Percentiles rank a stretch among this genome's conserved stretches.
These are phyloP conservation scores for Paraphaeosphaeria minitans DNA, from an alignment of 2,329 filamentous ascomycete genomes.

Conservation along the genomic window DNA sequence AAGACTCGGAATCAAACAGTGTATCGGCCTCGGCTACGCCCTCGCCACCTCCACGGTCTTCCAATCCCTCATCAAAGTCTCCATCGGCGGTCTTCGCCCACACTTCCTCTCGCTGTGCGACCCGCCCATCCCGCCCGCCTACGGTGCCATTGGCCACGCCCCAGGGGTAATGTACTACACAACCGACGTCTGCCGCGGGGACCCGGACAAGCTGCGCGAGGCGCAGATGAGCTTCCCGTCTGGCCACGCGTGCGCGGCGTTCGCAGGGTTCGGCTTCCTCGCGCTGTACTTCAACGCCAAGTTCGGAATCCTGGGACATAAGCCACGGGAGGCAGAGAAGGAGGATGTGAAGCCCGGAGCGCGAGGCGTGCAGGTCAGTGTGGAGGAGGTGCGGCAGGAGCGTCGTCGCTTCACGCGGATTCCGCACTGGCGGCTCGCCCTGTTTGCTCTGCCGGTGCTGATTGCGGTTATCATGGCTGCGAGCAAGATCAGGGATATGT, in stretches of 20 bases:
- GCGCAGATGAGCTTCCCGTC: slow-evolving; percentile 40
- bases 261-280: slow-evolving; percentile 39
- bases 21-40: slow-evolving; percentile 38
- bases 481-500: slow-evolving; percentile 68
- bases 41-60: slow-evolving; percentile 34
- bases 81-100: slow-evolving; percentile 42
- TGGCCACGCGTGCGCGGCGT: slow-evolving; percentile 37
- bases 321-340: background rate
- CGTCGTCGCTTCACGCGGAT: slow-evolving; percentile 48
- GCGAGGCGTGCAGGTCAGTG: background rate
- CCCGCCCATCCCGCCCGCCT: slow-evolving; percentile 14
- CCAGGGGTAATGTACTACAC: slow-evolving; percentile 20
- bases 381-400: background rate
- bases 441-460: slow-evolving; percentile 65
- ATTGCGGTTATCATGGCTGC: slow-evolving; percentile 68
- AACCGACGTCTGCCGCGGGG: slow-evolving; percentile 22
- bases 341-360: background rate
- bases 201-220: slow-evolving; percentile 21
- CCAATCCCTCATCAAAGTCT: slow-evolving; percentile 38
- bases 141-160: background rate
- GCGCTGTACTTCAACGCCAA: slow-evolving; percentile 37
- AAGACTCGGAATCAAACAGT: slow-evolving; percentile 15
- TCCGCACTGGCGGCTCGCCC: slow-evolving; percentile 70
- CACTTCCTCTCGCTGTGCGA: slow-evolving; percentile 39
- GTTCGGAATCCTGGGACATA: slow-evolving; percentile 27